These are phyloP conservation scores for Evernia prunastri DNA, from an alignment of 495 filamentous ascomycete species.

Conservation along the genomic window DNA sequence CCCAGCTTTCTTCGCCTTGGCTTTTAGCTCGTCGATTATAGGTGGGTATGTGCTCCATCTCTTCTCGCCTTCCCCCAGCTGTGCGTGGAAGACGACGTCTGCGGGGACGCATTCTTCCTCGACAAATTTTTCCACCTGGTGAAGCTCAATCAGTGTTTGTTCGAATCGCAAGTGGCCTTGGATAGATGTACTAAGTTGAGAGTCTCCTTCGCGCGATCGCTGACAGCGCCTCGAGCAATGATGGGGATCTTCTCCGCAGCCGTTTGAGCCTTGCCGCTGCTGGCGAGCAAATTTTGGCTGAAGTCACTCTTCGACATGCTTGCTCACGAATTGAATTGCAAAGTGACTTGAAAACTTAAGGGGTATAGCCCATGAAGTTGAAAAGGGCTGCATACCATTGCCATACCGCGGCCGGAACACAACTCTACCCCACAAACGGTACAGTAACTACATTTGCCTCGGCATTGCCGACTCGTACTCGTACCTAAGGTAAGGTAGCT, in stretches of 20 bases:
- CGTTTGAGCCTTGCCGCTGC: conserved; percentile 24
- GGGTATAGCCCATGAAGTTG: not conserved
- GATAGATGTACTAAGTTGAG: conserved; percentile 50
- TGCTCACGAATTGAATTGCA: not conserved
- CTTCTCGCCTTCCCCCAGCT: conserved; percentile 65
- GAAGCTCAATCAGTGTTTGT: conserved; percentile 20
- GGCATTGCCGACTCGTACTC: conserved; percentile 1
- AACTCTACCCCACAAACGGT: not conserved
- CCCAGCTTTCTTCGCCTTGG: conserved; percentile 72
- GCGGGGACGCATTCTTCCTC: conserved; percentile 92
- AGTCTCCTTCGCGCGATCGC: conserved; percentile 72
- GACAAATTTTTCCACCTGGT: conserved; percentile 84
- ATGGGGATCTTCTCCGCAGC: conserved; percentile 51
- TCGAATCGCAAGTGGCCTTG: not conserved
- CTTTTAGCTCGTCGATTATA: conserved; percentile 83
- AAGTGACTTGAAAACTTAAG: not conserved
- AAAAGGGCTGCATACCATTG: not conserved
- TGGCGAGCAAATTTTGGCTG: conserved; percentile 25
- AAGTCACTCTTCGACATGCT: conserved; percentile 27
- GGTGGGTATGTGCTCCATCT: conserved; percentile 73
- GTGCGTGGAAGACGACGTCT: conserved; percentile 68
- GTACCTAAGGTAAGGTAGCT: too few species aligned
- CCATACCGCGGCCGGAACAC: not conserved
- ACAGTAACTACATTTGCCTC: not conserved
- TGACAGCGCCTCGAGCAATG: conserved; percentile 62